These are phyloP conservation scores for Biscogniauxia mediterranea DNA, from an alignment of 2,329 filamentous ascomycete species.

Conservation along the genomic window DNA sequence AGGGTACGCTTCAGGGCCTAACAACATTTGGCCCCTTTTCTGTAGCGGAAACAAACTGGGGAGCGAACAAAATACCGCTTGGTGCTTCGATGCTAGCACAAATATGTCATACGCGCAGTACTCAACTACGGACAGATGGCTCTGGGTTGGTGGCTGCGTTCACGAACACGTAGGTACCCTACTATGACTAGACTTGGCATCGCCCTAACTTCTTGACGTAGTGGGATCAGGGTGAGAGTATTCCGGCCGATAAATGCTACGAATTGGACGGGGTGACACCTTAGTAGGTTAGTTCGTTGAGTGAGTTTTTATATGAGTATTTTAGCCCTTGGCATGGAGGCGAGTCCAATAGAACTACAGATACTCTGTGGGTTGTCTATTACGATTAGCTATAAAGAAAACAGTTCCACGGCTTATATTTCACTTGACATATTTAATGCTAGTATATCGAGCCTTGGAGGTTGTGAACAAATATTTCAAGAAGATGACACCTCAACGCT, in stretches of 20 bases:
- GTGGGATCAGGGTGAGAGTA: slow-evolving; percentile 36
- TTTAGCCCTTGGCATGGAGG: slow-evolving; percentile 31
- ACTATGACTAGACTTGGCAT: not conserved
- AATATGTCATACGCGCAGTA: slow-evolving; percentile 42
- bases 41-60: slow-evolving; percentile 37
- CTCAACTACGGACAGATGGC: slow-evolving; percentile 37
- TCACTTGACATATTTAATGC: too few species aligned
- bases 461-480: too few species aligned
- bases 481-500: too few species aligned
- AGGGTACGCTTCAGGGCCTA: slow-evolving; percentile 35
- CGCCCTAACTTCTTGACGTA: slow-evolving; percentile 18
- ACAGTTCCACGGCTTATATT: not conserved
- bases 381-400: not conserved
- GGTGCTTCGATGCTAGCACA: slow-evolving; percentile 39
- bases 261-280: slow-evolving; percentile 13
- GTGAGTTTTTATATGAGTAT: slow-evolving; percentile 51
- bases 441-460: too few species aligned
- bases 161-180: slow-evolving; percentile 38
- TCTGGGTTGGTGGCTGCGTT: slow-evolving; percentile 40
- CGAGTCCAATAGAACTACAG: not conserved
- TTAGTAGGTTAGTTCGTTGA: not conserved
- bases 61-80: slow-evolving; percentile 32
- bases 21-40: slow-evolving; percentile 39
- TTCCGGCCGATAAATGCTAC: slow-evolving; percentile 31
- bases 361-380: not conserved